phyloP scores from a whole-genome alignment of 257 asterid species.

The Euphrasia confusa region DNA sequence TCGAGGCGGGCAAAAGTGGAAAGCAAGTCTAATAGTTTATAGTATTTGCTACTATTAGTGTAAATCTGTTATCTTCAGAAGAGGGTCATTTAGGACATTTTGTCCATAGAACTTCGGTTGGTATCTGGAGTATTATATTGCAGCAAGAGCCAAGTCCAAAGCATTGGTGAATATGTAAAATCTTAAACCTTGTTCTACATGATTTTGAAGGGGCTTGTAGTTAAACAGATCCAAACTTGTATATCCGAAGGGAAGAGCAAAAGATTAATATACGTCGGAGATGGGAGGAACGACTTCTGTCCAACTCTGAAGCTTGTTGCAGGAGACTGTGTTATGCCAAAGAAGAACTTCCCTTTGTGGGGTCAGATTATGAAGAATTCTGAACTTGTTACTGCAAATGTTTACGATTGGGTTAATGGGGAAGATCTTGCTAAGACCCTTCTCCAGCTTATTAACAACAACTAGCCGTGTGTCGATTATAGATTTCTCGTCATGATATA shows the following conservation, averaged over 20 bases:
- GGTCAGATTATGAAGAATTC: constrained; percentile 35
- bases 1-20: not conserved
- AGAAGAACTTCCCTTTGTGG: constrained; percentile 50
- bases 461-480: not conserved
- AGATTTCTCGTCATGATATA: too few species aligned
- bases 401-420: constrained; percentile 57
- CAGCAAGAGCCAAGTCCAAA: not conserved
- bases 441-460: constrained; percentile 34
- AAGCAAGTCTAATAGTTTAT: not conserved
- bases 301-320: constrained; percentile 64
- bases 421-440: constrained; percentile 61
- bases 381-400: constrained; percentile 48
- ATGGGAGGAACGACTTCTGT: constrained; percentile 74
- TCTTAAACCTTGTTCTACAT: not conserved
- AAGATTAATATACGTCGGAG: constrained; percentile 63
- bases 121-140: constrained; percentile 4
- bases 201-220: constrained; percentile 48
- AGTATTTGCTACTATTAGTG: not conserved
- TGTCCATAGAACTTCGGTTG: not conserved
- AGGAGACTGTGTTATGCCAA: constrained; percentile 62
- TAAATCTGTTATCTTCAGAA: not conserved
- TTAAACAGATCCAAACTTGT: constrained; percentile 41
- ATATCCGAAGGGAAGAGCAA: constrained; percentile 27
- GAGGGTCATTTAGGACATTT: not conserved
- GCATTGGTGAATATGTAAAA: not conserved